Conservation (phyloP, 306 rosid genomes). For the Dryas alaskensis region DNA sequence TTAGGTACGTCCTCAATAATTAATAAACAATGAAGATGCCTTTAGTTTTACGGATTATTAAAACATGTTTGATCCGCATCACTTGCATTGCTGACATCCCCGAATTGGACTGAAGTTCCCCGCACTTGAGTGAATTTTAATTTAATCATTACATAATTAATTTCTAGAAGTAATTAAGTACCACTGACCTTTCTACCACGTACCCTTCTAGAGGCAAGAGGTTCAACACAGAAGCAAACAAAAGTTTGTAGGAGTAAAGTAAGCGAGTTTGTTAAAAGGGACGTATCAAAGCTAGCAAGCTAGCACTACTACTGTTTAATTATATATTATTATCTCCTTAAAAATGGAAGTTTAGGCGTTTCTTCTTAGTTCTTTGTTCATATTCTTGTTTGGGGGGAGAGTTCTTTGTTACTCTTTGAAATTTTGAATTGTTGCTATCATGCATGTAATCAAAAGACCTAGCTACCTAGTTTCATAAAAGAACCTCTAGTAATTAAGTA, state of each 20-base stretch:
- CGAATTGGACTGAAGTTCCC: background rate
- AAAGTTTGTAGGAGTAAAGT: background rate
- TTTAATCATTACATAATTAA: too few species aligned
- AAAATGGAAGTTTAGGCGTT: background rate
- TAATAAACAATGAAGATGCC: too few species aligned
- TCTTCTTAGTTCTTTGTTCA: background rate
- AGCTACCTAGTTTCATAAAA: too few species aligned
- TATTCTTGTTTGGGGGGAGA: too few species aligned
- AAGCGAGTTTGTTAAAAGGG: conserved; percentile 22
- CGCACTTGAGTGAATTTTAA: background rate
- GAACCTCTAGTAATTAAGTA: too few species aligned
- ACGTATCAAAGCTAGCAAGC: conserved; percentile 3
- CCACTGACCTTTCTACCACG: too few species aligned
- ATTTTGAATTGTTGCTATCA: background rate
- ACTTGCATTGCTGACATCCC: too few species aligned
- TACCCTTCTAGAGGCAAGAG: background rate
- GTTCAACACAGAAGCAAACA: background rate
- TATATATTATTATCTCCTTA: background rate
- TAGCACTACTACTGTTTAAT: background rate
- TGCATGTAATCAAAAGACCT: background rate
- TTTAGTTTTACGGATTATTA: too few species aligned
- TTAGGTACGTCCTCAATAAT: background rate
- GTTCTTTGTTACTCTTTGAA: background rate
- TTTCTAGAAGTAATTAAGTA: too few species aligned
- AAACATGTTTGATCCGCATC: too few species aligned